These are phyloP conservation scores for Trichomonas vaginalis DNA, from an alignment of 208 protist genomes.

Conservation along the genomic window DNA sequence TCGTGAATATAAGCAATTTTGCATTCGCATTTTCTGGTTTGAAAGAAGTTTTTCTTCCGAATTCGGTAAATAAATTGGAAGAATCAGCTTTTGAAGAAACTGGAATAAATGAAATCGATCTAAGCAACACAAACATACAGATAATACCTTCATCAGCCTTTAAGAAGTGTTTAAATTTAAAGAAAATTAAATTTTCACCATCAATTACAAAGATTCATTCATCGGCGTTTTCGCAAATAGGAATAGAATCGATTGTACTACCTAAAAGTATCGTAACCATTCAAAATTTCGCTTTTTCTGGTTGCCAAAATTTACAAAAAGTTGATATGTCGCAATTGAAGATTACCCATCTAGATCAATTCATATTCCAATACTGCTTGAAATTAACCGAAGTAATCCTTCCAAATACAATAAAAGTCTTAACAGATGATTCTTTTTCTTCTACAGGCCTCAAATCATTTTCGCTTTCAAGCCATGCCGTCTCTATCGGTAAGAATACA, in stretches of 20 bases:
- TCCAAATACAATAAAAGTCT: neutral
- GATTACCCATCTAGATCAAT: neutral
- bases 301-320: neutral
- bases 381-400: neutral
- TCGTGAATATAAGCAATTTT: neutral
- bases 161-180: neutral
- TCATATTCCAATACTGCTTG: neutral
- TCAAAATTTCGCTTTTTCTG: neutral
- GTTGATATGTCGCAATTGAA: neutral
- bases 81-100: neutral
- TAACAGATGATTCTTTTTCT: neutral
- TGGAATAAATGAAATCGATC: neutral
- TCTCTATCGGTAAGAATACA: neutral
- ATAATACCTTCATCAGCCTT: neutral
- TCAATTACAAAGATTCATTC: neutral
- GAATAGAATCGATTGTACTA: neutral
- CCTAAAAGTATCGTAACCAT: neutral
- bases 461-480: neutral
- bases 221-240: neutral
- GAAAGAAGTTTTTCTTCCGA: neutral
- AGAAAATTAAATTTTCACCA: neutral
- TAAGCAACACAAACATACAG: neutral
- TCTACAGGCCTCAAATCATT: neutral
- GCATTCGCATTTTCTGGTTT: neutral
- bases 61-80: neutral